Conservation (phyloP, 352 stramenopile genomes). For the Phytophthora pluvialis region DNA sequence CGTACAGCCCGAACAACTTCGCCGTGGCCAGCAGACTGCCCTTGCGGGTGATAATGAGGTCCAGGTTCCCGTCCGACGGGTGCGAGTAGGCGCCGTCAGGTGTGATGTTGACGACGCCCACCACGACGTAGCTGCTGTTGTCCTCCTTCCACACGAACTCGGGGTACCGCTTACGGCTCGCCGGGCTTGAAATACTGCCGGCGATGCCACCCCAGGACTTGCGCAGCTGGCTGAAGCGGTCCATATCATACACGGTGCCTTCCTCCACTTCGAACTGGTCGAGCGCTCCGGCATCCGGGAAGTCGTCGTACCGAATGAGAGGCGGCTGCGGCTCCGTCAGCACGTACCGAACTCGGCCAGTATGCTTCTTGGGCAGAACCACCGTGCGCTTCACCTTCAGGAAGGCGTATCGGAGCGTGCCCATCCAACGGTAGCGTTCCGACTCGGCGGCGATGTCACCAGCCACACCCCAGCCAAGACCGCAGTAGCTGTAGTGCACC, state of each 20-base stretch:
- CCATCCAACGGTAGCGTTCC: conserved; percentile 83
- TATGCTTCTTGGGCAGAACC: conserved; percentile 67
- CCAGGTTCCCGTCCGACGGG: conserved; percentile 79
- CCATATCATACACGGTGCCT: conserved; percentile 76
- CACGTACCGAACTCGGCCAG: conserved; percentile 71
- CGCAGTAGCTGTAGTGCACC: conserved; percentile 86
- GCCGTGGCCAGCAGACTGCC: conserved; percentile 53
- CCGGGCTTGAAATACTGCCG: conserved; percentile 61
- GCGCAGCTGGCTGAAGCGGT: conserved; percentile 54
- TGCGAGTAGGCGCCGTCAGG: conserved; percentile 76
- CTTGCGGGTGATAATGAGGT: conserved; percentile 81
- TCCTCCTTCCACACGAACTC: conserved; percentile 73
- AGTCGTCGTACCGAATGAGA: conserved; percentile 77
- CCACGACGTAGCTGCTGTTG: conserved; percentile 65
- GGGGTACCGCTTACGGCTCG: conserved; percentile 66
- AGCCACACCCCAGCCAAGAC: conserved; percentile 77
- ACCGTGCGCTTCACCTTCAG: conserved; percentile 78
- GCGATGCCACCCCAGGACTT: conserved; percentile 74
- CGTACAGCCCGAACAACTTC: conserved; percentile 65
- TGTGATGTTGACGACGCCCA: conserved; percentile 74
- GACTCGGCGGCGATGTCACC: conserved; percentile 82
- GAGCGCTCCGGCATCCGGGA: conserved; percentile 71
- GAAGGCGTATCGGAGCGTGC: conserved; percentile 74
- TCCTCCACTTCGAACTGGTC: conserved; percentile 88
- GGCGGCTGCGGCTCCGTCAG: conserved; percentile 65